phyloP scores from a whole-genome alignment of 768 basidiomycete genomes.

The Tephrocybe sp. region DNA sequence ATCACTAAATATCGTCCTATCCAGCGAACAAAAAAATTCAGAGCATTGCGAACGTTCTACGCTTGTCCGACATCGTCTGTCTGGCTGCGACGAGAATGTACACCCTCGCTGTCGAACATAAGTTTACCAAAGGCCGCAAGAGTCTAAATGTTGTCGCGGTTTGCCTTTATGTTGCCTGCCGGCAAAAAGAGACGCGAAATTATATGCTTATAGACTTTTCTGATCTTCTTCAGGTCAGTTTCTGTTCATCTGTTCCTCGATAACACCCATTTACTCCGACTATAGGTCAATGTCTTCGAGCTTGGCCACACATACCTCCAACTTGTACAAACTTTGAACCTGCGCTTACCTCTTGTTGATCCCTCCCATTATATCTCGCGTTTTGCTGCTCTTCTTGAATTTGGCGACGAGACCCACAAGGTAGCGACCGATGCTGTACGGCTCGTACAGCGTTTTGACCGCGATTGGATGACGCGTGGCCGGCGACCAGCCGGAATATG shows the following conservation, averaged over 20 bases:
- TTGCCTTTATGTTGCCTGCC: slow-evolving; percentile 91
- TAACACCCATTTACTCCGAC: not conserved
- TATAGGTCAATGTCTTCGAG: slow-evolving; percentile 93
- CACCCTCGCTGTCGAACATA: slow-evolving; percentile 90
- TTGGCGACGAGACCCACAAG: slow-evolving; percentile 89
- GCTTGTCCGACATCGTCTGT: slow-evolving; percentile 75
- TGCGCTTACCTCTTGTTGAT: slow-evolving; percentile 86
- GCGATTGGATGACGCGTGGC: slow-evolving; percentile 97
- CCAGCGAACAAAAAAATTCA: slow-evolving; percentile 82
- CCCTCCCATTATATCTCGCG: slow-evolving; percentile 96
- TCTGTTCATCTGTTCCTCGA: not conserved
- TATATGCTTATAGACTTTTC: slow-evolving; percentile 99
- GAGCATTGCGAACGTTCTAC: slow-evolving; percentile 74
- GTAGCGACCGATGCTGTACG: slow-evolving; percentile 93
- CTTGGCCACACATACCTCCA: slow-evolving; percentile 96
- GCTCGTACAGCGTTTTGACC: slow-evolving; percentile 88
- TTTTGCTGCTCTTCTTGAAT: slow-evolving; percentile 91
- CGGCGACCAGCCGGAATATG: slow-evolving; percentile 96
- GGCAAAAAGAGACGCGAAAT: slow-evolving; percentile 85
- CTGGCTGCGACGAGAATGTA: slow-evolving; percentile 84
- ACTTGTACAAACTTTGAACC: slow-evolving; percentile 82
- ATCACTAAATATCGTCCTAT: slow-evolving; percentile 1
- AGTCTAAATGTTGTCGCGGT: slow-evolving; percentile 93
- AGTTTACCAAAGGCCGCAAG: slow-evolving; percentile 91
- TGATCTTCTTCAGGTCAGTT: slow-evolving; percentile 80